A percentile compares a stretch with the other conserved stretches of the same genome.
Evolutionary conservation across 2,329 filamentous ascomycete genomes (phyloP).

Genomic region (Rugonectria rugulosa): DNA sequence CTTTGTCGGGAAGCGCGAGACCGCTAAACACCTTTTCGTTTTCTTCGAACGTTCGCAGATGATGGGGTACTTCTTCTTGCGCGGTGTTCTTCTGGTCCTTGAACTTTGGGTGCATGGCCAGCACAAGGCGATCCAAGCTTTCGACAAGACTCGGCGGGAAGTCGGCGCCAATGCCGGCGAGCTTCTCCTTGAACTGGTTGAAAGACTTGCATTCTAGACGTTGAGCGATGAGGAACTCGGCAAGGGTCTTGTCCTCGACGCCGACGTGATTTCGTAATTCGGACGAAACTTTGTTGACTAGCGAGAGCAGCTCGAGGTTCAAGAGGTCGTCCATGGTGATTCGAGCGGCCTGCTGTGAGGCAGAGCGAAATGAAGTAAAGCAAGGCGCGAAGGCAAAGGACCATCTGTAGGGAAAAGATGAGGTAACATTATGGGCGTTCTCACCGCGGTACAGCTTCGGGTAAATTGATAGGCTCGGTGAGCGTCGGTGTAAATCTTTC

Average conservation of each 20-base stretch:
- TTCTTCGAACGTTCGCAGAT: constrained; percentile 63
- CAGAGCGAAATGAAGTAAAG: constrained; percentile 24
- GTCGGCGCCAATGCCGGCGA: constrained; percentile 79
- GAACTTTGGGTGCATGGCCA: constrained; percentile 90
- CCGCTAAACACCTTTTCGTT: constrained; percentile 92
- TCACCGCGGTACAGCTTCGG: constrained; percentile 27
- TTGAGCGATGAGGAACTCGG: constrained; percentile 94
- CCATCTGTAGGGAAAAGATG: constrained; percentile 13
- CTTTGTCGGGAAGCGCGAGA: constrained; percentile 83
- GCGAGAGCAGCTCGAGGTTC: constrained; percentile 89
- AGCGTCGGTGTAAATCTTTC: constrained; percentile 6
- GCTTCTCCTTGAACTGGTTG: constrained; percentile 76
- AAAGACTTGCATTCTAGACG: constrained; percentile 77
- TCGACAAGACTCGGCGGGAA: constrained; percentile 89
- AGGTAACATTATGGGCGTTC: constrained; percentile 5
- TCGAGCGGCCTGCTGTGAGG: constrained; percentile 25
- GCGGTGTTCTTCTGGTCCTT: constrained; percentile 62
- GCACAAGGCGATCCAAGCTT: constrained; percentile 87
- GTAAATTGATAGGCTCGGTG: constrained; percentile 9
- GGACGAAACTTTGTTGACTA: constrained; percentile 92
- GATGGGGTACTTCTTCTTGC: constrained; percentile 50
- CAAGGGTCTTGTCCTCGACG: constrained; percentile 90
- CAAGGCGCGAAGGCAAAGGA: constrained; percentile 15
- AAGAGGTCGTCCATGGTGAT: constrained; percentile 84
- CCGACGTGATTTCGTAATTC: constrained; percentile 95